Conservation (phyloP, 176 grass and related monocot genomes). For the Triticum aestivum region IWGSC_CS_RefSeq_v2.1 NC_057798.1:797831923-797832422, state of each 20-base stretch:
- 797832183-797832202: no score
- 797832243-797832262: not conserved
- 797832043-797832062: not conserved
- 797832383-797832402: conserved; percentile 70
- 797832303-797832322: conserved; percentile 49
- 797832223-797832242: not conserved
- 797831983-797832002: not conserved
- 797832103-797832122: not conserved
- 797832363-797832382: conserved; percentile 61
- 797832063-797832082: not conserved
- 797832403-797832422: conserved; percentile 67
- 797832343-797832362: conserved; percentile 65
- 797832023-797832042: not conserved
- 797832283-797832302: conserved; percentile 7
- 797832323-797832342: conserved; percentile 50
- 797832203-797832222: conserved; percentile 43
- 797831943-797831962: not conserved
- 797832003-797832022: not conserved
- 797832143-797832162: no score
- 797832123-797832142: not conserved
- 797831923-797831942: not conserved
- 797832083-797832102: not conserved
- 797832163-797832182: no score
- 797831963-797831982: not conserved
- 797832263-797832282: not conserved